Evolutionary conservation across 1,284 basidiomycete genomes (phyloP).

Genomic region (Trametes polyzona): DNA sequence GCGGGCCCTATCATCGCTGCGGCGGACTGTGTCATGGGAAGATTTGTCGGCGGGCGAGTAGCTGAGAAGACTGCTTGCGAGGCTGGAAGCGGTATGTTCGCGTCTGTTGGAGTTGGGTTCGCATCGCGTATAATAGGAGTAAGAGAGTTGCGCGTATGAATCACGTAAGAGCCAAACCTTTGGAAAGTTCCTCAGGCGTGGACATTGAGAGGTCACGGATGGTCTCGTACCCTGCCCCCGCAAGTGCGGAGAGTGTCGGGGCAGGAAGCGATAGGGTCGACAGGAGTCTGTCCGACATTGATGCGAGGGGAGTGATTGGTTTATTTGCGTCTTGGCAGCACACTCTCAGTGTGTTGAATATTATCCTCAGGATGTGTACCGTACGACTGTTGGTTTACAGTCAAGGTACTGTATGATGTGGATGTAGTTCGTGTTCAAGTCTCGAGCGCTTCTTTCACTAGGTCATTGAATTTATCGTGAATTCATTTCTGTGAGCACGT

Average conservation of each 20-base stretch:
- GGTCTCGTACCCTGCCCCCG: slow-evolving; percentile 54
- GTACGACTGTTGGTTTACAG: too few species aligned
- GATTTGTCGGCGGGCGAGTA: slow-evolving; percentile 38
- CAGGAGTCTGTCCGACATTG: slow-evolving; percentile 37
- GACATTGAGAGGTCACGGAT: slow-evolving; percentile 47
- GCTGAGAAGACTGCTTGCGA: slow-evolving; percentile 48
- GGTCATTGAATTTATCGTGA: too few species aligned
- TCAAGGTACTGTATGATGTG: not conserved
- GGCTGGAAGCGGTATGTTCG: slow-evolving; percentile 47
- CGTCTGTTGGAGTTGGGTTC: slow-evolving; percentile 40
- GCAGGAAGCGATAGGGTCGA: slow-evolving; percentile 43
- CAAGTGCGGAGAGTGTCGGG: slow-evolving; percentile 46
- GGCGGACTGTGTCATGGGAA: slow-evolving; percentile 60
- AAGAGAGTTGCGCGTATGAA: slow-evolving; percentile 1
- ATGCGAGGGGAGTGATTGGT: not conserved
- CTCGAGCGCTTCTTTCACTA: not conserved
- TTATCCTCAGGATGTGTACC: too few species aligned
- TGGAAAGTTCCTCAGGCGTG: slow-evolving; percentile 46
- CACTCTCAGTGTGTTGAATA: too few species aligned
- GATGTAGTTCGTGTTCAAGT: not conserved
- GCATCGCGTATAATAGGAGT: slow-evolving; percentile 1
- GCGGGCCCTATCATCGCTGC: slow-evolving; percentile 46
- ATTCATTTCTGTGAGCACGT: too few species aligned
- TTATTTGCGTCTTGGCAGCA: too few species aligned
- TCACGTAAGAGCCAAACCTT: slow-evolving; percentile 39